These are phyloP conservation scores for Prunus armeniaca DNA, from an alignment of 306 rosid genomes.

Conservation along the genomic window DNA sequence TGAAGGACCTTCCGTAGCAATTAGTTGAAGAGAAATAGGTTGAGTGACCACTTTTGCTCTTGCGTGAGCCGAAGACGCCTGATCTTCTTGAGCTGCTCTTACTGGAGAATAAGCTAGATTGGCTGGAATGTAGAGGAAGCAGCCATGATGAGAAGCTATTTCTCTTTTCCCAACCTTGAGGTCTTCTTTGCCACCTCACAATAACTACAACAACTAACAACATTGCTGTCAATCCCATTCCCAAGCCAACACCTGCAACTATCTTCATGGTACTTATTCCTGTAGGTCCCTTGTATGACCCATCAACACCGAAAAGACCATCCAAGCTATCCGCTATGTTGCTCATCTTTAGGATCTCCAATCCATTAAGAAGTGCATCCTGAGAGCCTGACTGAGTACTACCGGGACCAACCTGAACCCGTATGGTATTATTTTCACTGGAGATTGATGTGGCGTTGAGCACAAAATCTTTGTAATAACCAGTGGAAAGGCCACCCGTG, in stretches of 20 bases:
- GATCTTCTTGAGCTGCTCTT: slow-evolving; percentile 38
- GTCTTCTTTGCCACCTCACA: slow-evolving; percentile 52
- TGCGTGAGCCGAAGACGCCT: slow-evolving; percentile 37
- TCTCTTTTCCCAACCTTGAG: slow-evolving; percentile 45
- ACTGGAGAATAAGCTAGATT: slow-evolving; percentile 12
- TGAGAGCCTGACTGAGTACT: slow-evolving; percentile 28
- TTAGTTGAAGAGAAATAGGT: slow-evolving; percentile 28
- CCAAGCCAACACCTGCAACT: slow-evolving; percentile 45
- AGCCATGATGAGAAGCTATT: slow-evolving; percentile 64
- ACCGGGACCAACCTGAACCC: slow-evolving; percentile 59
- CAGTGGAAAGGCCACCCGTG: slow-evolving; percentile 52
- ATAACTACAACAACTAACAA: slow-evolving; percentile 31
- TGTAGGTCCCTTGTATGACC: slow-evolving; percentile 46
- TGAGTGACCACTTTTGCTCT: slow-evolving; percentile 47
- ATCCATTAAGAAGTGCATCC: slow-evolving; percentile 70
- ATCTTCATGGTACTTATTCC: slow-evolving; percentile 24
- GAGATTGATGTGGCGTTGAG: slow-evolving; percentile 35
- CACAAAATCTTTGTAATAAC: slow-evolving; percentile 61
- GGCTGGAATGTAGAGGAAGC: slow-evolving; percentile 42
- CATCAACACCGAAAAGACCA: slow-evolving; percentile 47
- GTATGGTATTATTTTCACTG: slow-evolving; percentile 32
- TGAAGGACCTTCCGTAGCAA: slow-evolving; percentile 44
- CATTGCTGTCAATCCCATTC: slow-evolving; percentile 34
- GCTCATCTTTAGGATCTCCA: slow-evolving; percentile 79
- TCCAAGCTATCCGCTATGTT: slow-evolving; percentile 57